Percentiles rank a stretch among this genome's conserved stretches.
Conservation (phyloP, 345 rosid genomes). For the Brassica cretica region DNA sequence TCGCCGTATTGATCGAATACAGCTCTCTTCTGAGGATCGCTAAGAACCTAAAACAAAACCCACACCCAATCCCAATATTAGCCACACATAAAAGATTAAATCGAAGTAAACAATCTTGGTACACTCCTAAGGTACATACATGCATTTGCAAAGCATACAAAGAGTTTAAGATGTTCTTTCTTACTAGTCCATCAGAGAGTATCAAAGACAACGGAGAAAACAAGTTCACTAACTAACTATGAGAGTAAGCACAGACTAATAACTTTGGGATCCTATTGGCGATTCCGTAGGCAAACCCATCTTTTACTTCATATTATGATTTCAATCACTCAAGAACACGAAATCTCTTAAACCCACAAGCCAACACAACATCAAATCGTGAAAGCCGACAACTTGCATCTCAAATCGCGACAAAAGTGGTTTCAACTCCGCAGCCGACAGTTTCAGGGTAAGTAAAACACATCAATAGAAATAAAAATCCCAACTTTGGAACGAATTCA, state of each 20-base stretch:
- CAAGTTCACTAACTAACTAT: constrained; percentile 2
- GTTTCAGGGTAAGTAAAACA: not conserved
- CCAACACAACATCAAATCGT: constrained; percentile 1
- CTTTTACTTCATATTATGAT: constrained; percentile 9
- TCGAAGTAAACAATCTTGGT: not conserved
- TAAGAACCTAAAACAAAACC: constrained; percentile 54
- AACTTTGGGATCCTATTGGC: not conserved
- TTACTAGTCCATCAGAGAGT: not conserved
- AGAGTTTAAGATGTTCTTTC: not conserved
- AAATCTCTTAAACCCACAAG: constrained; percentile 14
- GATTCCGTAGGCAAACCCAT: constrained; percentile 3
- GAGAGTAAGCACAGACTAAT: not conserved
- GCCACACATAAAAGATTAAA: not conserved
- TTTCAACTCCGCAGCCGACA: constrained; percentile 22
- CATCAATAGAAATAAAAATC: not conserved
- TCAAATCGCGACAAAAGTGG: not conserved
- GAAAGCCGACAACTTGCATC: constrained; percentile 8
- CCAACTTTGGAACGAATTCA: not conserved
- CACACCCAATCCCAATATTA: constrained; percentile 16
- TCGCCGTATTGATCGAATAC: constrained; percentile 77
- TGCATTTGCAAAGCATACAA: not conserved
- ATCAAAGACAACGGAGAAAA: not conserved
- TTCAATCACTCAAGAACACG: not conserved
- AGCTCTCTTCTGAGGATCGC: constrained; percentile 79
- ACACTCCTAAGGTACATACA: not conserved